Base-by-base conservation (phyloP, 2,329 filamentous ascomycete species). In the Incumbomyces lentus region DNA sequence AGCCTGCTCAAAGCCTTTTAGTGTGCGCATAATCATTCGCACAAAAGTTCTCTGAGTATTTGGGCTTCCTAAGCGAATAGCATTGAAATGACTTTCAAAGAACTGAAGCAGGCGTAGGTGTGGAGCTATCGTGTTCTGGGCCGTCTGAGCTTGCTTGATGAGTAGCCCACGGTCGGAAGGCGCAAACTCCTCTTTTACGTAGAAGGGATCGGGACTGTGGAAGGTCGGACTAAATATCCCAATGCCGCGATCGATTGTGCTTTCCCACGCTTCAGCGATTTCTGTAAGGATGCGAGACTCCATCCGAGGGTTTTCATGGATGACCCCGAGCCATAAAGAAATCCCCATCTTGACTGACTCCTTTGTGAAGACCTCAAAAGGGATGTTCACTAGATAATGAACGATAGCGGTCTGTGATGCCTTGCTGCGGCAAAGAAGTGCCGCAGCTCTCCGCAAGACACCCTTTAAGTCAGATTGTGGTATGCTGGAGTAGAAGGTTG, bases 301-400 rank as follows among this genome's bases (percentile, higher is more conserved):
- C 65, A 95, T 82, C 47, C 78, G 77, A 2, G 89, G 86, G 59
- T 95, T 96, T 63, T 98, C 92, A 58, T 96, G 92, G 59, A 96
- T 93, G 12, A 96, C 86, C 19, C 92, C 92, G 50, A 95, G 79
- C 92, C 92, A 99, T 6, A 98, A 71, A 3, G 92, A 95, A 31
- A 95, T 84, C 5, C 92, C 93, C 42, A 96, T 78, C 61, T 95
- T 94, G 62, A 98, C 92, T 1, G 89, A 92, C 59, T 94, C 85
- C 62, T 94, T 95, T 4, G 84, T 93, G 62, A 98, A 96, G 39
- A 95, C 78, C 34, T 79, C 78, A 64, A 98, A 98, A 0, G 92
- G 93, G 50, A 98, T 92, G 55, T 79, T 82, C 52, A 99, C 90
- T 13, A 99, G 74, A 59, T 93, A 84, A 59, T 90, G 85, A 11